phyloP scores from a whole-genome alignment of 2,329 filamentous ascomycete species.

The Pezicula neosporulosa region DNA sequence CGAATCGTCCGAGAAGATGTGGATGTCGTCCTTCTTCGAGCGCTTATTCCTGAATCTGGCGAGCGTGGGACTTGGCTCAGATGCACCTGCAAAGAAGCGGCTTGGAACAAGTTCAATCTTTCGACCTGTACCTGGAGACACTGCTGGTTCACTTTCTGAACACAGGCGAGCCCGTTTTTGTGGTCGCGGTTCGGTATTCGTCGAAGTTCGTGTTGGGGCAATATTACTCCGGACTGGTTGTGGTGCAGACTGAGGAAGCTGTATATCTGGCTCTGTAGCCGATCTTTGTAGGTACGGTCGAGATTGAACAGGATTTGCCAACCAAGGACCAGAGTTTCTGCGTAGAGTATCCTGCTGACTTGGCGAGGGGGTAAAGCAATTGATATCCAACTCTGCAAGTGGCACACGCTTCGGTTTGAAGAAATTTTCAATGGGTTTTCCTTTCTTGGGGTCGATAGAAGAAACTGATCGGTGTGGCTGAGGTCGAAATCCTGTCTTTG shows the following conservation, averaged over 20 bases:
- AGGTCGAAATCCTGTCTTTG: conserved; percentile 13
- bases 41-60: conserved; percentile 34
- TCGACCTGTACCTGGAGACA: conserved; percentile 27
- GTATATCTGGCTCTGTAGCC: conserved; percentile 24
- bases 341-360: conserved; percentile 58
- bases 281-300: conserved; percentile 21
- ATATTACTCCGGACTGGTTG: conserved; percentile 33
- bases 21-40: conserved; percentile 38
- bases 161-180: conserved; percentile 48
- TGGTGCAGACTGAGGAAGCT: conserved; percentile 29
- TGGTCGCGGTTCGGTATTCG: conserved; percentile 39
- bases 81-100: conserved; percentile 39
- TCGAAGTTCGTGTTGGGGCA: conserved; percentile 36
- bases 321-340: conserved; percentile 52
- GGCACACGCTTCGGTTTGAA: conserved; percentile 62
- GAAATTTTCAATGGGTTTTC: conserved; percentile 59
- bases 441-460: conserved; percentile 53
- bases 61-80: conserved; percentile 35
- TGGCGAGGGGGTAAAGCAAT: conserved; percentile 63
- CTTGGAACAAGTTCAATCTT: conserved; percentile 35
- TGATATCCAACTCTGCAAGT: conserved; percentile 64
- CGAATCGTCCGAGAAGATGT: conserved; percentile 50
- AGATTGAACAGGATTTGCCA: conserved; percentile 42
- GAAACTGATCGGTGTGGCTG: conserved; percentile 19
- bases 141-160: conserved; percentile 36